These are phyloP conservation scores for Canavalia gladiata DNA, from an alignment of 306 rosid species.

Conservation along the genomic window DNA sequence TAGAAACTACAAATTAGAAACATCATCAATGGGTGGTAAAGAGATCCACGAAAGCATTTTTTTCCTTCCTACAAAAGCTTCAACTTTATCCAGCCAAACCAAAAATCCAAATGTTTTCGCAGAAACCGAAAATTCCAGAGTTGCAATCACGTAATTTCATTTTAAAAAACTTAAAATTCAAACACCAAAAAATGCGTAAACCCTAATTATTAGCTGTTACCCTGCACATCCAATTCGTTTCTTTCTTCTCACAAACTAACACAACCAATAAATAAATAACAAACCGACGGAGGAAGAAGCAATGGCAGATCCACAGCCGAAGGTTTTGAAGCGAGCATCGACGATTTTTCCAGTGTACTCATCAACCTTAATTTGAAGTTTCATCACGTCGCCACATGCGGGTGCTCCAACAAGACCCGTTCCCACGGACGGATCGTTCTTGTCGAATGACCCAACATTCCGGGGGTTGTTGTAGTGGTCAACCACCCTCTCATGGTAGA, in stretches of 20 bases:
- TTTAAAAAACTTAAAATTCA: neutral
- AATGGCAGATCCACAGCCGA: constrained; percentile 97
- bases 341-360: constrained; percentile 83
- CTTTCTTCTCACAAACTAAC: neutral
- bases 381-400: constrained; percentile 97
- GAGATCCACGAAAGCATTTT: neutral
- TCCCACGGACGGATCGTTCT: constrained; percentile 81
- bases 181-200: constrained; percentile 18
- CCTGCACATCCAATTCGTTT: neutral
- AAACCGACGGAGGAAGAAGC: constrained; percentile 97
- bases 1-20: constrained; percentile 43
- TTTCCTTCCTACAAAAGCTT: neutral
- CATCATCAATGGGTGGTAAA: neutral
- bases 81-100: too few species aligned
- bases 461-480: constrained; percentile 95
- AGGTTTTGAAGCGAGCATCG: constrained; percentile 95
- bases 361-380: constrained; percentile 93
- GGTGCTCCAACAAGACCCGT: constrained; percentile 99
- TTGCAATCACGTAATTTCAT: neutral
- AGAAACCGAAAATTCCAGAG: neutral
- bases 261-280: neutral
- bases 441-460: constrained; percentile 92
- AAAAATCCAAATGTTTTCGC: too few species aligned
- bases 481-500: constrained; percentile 93
- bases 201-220: neutral